Base-by-base conservation (phyloP, 1,284 basidiomycete species). In the Ganoderma sp. region DNA sequence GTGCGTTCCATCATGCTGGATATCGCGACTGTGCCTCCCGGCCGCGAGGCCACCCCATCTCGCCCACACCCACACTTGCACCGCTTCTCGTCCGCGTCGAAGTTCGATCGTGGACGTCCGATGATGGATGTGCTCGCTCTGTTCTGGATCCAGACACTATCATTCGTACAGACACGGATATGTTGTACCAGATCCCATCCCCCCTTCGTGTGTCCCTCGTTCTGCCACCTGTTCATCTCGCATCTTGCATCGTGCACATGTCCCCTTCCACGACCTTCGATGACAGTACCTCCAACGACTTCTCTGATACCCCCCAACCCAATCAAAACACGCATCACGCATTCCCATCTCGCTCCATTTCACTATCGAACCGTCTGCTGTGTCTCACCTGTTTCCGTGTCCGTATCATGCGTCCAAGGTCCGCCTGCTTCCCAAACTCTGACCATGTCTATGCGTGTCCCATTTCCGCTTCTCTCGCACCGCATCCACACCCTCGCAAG, bases 11-110 rank as follows among this genome's bases (percentile, higher is more conserved):
- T 37, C 32, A 34, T 10, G 9, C 17, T 45, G 28, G 17, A 28
- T 14, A 22, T 28, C 25, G 37, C 43, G 28, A 15, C 37, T 39
- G 37, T n/a, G 41, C 41, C 41, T 42, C 58, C 19, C n/a, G 39
- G 19, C 37, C 58, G 58, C 58, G 58, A 42, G 58, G 58, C 58
- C 58, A 60, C 58, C 58, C 41, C 58, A 43, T 60, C 58, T 60
- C 58, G 8, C 9, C 32, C n/a, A 12, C 58, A 60, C 42, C 41
- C 37, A 39, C 37, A 22, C 58, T 9, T 39, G 58, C 41, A 42
- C 39, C 37, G 58, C 58, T 42, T 60, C 58, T 60, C 22, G 39
- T 60, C 41, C 12, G 37, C 39, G n/a, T 60, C 39, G 58, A 59
- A 60, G 37, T 39, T 60, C 58, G 41, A 60, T 42, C 37, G 22